Conservation (phyloP, 2,329 filamentous ascomycete genomes). For the Arthrobotrys musiformis region DNA sequence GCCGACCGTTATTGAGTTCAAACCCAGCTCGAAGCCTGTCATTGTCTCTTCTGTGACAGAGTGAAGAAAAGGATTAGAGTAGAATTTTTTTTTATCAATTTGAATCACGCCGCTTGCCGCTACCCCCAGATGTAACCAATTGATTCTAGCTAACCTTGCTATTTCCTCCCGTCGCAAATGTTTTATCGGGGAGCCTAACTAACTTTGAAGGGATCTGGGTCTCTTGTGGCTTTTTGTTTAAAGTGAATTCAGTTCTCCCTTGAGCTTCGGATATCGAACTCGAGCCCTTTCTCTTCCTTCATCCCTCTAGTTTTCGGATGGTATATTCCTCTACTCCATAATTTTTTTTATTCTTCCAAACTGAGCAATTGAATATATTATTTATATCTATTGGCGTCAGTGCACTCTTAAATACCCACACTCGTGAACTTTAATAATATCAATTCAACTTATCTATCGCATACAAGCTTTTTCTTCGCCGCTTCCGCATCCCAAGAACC, state of each 20-base stretch:
- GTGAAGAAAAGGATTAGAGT: neutral
- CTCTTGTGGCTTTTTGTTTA: conserved; percentile 8
- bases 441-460: neutral
- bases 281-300: neutral
- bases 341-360: neutral
- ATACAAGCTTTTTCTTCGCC: conserved; percentile 12
- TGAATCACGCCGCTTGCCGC: conserved; percentile 40
- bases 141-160: conserved; percentile 9
- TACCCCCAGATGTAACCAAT: conserved; percentile 12
- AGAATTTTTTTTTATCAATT: neutral
- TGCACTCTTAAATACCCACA: conserved; percentile 2
- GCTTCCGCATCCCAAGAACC: neutral
- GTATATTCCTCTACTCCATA: neutral
- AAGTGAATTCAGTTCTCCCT: conserved; percentile 11
- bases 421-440: conserved; percentile 9
- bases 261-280: conserved; percentile 1
- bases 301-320: neutral
- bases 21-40: neutral
- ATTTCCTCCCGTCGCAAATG: conserved; percentile 10
- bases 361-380: neutral
- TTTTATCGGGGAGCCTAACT: neutral
- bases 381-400: neutral
- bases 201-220: neutral
- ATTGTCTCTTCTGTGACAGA: conserved; percentile 10
- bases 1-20: conserved; percentile 14